phyloP scores from a whole-genome alignment of 164 flowering plant genomes.

The Pachysandra terminalis region DNA sequence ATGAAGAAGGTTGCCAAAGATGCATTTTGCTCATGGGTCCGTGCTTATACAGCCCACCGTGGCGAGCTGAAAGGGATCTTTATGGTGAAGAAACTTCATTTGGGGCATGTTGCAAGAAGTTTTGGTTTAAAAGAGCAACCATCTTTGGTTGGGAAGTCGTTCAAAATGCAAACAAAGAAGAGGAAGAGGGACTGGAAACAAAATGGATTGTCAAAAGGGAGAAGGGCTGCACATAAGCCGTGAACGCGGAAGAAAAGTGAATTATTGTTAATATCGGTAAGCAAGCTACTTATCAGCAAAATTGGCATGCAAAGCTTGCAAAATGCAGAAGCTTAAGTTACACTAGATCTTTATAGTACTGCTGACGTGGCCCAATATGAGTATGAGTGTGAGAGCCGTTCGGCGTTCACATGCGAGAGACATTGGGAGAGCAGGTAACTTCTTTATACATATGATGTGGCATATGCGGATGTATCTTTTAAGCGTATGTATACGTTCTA shows the following conservation, averaged over 20 bases:
- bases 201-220: constrained; percentile 38
- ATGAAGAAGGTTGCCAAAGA: constrained; percentile 63
- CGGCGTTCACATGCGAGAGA: no score
- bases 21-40: constrained; percentile 91
- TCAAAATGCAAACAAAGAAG: constrained; percentile 61
- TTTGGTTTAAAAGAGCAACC: constrained; percentile 92
- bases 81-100: constrained; percentile 83
- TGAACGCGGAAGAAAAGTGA: constrained; percentile 8
- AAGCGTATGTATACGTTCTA: no score
- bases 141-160: constrained; percentile 67
- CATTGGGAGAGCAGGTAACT: no score
- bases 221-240: constrained; percentile 27
- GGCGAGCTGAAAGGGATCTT: constrained; percentile 87
- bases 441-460: no score
- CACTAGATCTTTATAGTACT: no score
- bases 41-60: constrained; percentile 93
- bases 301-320: not conserved
- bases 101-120: constrained; percentile 91
- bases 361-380: no score
- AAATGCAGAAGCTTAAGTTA: not conserved
- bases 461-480: no score
- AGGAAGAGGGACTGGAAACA: constrained; percentile 61
- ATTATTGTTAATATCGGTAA: not conserved
- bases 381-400: no score
- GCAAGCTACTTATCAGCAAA: no score